Base-by-base conservation (phyloP, 2,329 filamentous ascomycete genomes). In the Zymoseptoria tritici region DNA sequence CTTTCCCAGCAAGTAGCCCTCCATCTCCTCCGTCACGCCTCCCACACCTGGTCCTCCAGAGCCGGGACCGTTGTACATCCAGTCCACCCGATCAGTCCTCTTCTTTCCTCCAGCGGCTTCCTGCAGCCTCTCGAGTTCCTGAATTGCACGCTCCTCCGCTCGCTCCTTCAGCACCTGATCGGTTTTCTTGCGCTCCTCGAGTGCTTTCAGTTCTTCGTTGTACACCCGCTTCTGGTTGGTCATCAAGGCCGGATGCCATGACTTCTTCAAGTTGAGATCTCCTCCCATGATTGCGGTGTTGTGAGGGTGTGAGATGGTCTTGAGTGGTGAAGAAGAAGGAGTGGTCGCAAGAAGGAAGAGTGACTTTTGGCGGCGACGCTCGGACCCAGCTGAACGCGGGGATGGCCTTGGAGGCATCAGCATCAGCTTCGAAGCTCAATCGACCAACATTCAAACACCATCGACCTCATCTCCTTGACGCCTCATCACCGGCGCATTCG, bases 1-100 rank as follows among this genome's bases (percentile, higher is more conserved):
- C 79, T 97, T 97, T 56, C 94, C 94, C 13, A 99, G 80, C 1
- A 99, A 77, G 73, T 96, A 99, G 3, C 89, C 91, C 72, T 99
- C 94, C 77, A 90, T 91, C 76, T 97, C 94, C 74, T 97, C 93
- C 0, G 77, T 85, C 4, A 78, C 76, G 20, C 74, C 77, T 22
- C 83, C 84, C 49, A 85, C 90, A 29, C 88, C 88, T n/a, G 80
- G 79, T 70, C 89, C 87, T 42, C 90, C 90, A 59, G 81, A 82
- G 55, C 87, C 88, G 7, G 94, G 91, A 1, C 93, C 93, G 68
- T 88, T 85, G 76, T 99, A 99, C 91, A 99, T 97, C 90, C 94
- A 99, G 70, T 97, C 94, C 24, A 99, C 93, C 42, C 91, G 86
- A 68, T 93, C 87, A 29, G 88, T 78, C 57, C 88, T 83, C 71